Percentiles rank a stretch among this genome's conserved stretches.
phyloP scores from a whole-genome alignment of 495 filamentous ascomycete species.

The Lindgomyces ingoldianus region DNA sequence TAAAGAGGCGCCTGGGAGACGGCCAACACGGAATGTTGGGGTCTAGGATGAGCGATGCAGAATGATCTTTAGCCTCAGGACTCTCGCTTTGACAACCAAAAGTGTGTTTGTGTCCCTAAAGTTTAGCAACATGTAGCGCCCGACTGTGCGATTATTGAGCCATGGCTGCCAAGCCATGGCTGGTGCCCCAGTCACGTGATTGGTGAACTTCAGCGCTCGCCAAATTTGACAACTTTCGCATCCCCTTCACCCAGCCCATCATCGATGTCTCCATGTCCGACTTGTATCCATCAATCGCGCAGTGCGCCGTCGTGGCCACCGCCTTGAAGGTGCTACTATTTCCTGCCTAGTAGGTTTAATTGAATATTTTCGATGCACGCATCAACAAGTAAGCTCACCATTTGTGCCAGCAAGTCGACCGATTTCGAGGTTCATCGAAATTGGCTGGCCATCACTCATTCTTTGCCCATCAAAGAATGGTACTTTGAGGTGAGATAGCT shows the following conservation, averaged over 20 bases:
- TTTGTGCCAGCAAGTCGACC: conserved; percentile 79
- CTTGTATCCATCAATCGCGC: conserved; percentile 77
- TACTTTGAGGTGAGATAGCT: conserved; percentile 72
- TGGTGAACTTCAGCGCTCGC: conserved; percentile 4
- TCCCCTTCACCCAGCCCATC: conserved; percentile 17
- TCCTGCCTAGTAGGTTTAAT: conserved; percentile 81
- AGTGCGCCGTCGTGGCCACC: conserved; percentile 82
- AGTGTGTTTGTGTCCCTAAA: no score
- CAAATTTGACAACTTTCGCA: conserved; percentile 7
- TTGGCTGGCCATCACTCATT: conserved; percentile 94
- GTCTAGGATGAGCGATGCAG: no score
- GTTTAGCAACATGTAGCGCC: no score
- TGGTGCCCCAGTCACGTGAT: conserved; percentile 10
- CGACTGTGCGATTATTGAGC: no score
- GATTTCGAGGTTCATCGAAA: conserved; percentile 98
- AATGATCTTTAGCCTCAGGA: no score
- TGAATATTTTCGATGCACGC: conserved; percentile 2
- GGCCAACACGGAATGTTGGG: no score
- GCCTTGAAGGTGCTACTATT: conserved; percentile 93
- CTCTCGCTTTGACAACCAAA: no score
- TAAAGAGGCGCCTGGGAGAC: no score
- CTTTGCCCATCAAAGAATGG: conserved; percentile 83
- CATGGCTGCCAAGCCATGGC: neutral
- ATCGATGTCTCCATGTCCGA: conserved; percentile 66
- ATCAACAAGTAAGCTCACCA: conserved; percentile 18